These are phyloP conservation scores for Durio zibethinus DNA, from an alignment of 345 rosid species.

Conservation along the genomic window DNA sequence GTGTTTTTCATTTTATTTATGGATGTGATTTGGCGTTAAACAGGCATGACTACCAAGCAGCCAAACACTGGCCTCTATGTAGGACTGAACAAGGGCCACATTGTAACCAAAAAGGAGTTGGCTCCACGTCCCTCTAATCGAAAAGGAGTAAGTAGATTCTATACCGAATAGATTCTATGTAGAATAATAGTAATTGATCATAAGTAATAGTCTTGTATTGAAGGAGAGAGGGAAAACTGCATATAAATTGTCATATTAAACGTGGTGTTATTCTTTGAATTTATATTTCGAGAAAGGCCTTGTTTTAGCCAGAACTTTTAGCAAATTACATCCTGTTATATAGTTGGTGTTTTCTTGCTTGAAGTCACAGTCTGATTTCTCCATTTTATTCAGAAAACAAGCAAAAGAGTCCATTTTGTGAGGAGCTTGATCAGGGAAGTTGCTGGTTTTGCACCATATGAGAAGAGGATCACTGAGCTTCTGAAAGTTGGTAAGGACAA, in stretches of 20 bases:
- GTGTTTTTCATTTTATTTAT: not conserved
- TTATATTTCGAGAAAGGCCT: not conserved
- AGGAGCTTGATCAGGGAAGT: conserved; percentile 75
- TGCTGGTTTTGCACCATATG: conserved; percentile 88
- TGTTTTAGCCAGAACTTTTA: not conserved
- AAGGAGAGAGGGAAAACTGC: not conserved
- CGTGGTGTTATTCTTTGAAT: not conserved
- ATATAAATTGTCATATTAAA: not conserved
- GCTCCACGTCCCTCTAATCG: conserved; percentile 52
- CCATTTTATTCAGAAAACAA: conserved; percentile 49
- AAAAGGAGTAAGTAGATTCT: conserved; percentile 48
- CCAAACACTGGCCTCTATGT: conserved; percentile 55
- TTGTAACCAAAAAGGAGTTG: conserved; percentile 56
- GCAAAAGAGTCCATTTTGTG: conserved; percentile 76
- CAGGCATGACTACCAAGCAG: conserved; percentile 59
- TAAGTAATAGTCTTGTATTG: not conserved
- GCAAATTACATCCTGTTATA: not conserved
- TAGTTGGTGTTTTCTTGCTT: not conserved
- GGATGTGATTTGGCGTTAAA: not conserved
- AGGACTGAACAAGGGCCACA: conserved; percentile 63
- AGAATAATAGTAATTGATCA: not conserved
- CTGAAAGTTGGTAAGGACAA: conserved; percentile 89
- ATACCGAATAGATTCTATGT: not conserved
- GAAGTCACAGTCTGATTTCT: not conserved
- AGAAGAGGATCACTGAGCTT: conserved; percentile 87